Evolutionary conservation across 2,329 filamentous ascomycete species (phyloP).

Genomic region (Pseudogymnoascus sp.): DNA sequence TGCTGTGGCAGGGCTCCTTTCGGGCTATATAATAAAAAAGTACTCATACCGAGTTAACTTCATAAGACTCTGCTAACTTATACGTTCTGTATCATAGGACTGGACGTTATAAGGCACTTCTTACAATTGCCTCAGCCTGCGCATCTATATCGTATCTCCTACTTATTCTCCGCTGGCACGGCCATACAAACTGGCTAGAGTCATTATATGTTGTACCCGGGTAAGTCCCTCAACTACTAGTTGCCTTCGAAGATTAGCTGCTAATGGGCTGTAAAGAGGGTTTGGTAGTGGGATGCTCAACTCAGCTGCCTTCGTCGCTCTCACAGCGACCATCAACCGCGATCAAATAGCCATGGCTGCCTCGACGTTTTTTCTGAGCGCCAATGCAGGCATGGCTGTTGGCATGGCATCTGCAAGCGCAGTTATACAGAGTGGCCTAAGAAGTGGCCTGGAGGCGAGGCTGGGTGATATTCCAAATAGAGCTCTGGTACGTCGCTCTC

Average conservation of each 20-base stretch:
- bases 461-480: background rate
- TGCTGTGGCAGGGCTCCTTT: conserved; percentile 54
- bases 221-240: background rate
- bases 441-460: background rate
- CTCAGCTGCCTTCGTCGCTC: conserved; percentile 42
- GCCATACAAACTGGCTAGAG: conserved; percentile 48
- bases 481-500: background rate
- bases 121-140: conserved; percentile 44
- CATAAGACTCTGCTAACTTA: background rate
- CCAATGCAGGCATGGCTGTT: conserved; percentile 19
- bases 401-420: conserved; percentile 21
- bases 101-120: conserved; percentile 51
- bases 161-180: conserved; percentile 53
- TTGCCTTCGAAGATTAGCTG: background rate
- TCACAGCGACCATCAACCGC: conserved; percentile 40
- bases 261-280: conserved; percentile 30
- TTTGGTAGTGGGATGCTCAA: conserved; percentile 43
- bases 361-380: conserved; percentile 40
- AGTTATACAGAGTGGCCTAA: conserved; percentile 16
- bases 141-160: conserved; percentile 46
- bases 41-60: conserved; percentile 14
- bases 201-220: conserved; percentile 53
- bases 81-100: conserved; percentile 34
- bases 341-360: conserved; percentile 44
- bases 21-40: conserved; percentile 50